phyloP scores from a whole-genome alignment of 768 basidiomycete genomes.

The Boletus insuetus region DNA sequence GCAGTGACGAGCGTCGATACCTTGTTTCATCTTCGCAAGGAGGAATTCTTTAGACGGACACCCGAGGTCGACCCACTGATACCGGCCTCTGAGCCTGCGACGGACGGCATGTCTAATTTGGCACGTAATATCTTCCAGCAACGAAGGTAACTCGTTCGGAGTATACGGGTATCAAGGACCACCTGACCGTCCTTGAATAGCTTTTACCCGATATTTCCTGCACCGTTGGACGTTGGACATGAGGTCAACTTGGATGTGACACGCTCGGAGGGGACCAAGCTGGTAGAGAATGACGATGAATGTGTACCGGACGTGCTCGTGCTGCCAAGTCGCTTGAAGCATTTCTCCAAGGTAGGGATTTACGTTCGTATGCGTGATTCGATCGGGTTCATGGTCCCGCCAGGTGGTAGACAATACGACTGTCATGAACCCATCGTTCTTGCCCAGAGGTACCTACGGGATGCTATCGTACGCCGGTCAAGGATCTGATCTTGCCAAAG shows the following conservation, averaged over 20 bases:
- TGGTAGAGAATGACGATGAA: constrained; percentile 35
- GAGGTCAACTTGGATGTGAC: constrained; percentile 91
- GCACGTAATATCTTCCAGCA: constrained; percentile 85
- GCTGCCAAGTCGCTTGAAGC: constrained; percentile 83
- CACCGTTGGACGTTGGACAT: constrained; percentile 64
- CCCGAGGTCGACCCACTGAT: constrained; percentile 55
- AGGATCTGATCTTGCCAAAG: constrained; percentile 24
- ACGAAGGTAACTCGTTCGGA: constrained; percentile 54
- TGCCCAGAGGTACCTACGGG: constrained; percentile 60
- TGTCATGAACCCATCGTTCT: constrained; percentile 83
- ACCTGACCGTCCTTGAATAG: constrained; percentile 37
- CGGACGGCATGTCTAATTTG: constrained; percentile 77
- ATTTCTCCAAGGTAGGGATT: constrained; percentile 76
- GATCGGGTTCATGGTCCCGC: neutral
- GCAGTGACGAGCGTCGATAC: constrained; percentile 82
- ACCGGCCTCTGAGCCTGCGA: constrained; percentile 42
- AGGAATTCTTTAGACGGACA: constrained; percentile 71
- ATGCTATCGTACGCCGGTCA: constrained; percentile 37
- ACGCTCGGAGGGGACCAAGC: constrained; percentile 55
- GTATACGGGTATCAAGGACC: neutral
- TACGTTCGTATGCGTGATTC: no score
- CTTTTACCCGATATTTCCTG: constrained; percentile 94
- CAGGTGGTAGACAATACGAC: constrained; percentile 76
- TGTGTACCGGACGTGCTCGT: constrained; percentile 81
- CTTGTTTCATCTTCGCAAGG: constrained; percentile 84